Percentiles rank a stretch among this genome's conserved stretches.
Evolutionary conservation across 2,329 filamentous ascomycete species (phyloP).

Genomic region (Exophiala dermatitidis): DNA sequence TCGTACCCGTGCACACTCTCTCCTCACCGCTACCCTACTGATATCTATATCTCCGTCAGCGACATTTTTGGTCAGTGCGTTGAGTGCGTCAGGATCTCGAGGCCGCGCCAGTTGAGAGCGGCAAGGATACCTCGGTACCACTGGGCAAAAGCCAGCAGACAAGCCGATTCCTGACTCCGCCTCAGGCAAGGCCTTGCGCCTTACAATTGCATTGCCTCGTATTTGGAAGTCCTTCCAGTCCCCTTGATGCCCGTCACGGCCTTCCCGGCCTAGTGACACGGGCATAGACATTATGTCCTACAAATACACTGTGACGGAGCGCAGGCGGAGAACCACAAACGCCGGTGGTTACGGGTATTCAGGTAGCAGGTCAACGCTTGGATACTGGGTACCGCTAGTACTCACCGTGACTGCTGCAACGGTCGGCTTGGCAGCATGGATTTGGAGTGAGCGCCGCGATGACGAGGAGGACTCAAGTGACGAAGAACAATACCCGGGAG

Average conservation of each 20-base stretch:
- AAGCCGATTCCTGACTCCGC: too few relatives aligned
- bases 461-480: slow-evolving; percentile 54
- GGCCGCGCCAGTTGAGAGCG: too few relatives aligned
- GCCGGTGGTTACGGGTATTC: slow-evolving; percentile 36
- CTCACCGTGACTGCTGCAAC: slow-evolving; percentile 83
- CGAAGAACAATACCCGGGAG: slow-evolving; percentile 50
- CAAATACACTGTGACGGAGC: slow-evolving; percentile 25
- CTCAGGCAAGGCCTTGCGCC: too few relatives aligned
- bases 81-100: too few relatives aligned
- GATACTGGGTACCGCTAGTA: slow-evolving; percentile 83
- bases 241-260: not conserved
- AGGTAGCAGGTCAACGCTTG: slow-evolving; percentile 37
- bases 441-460: slow-evolving; percentile 81
- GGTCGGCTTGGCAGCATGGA: slow-evolving; percentile 79
- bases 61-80: not conserved
- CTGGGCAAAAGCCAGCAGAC: too few relatives aligned
- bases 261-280: not conserved
- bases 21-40: not conserved
- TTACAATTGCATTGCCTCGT: too few relatives aligned
- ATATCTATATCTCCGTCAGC: not conserved
- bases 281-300: slow-evolving; percentile 17
- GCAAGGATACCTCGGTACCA: too few relatives aligned
- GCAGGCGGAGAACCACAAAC: slow-evolving; percentile 19
- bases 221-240: not conserved
- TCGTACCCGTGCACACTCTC: not conserved